phyloP scores from a whole-genome alignment of 202 grass and related monocot species.

The Musa balbisiana region DNA sequence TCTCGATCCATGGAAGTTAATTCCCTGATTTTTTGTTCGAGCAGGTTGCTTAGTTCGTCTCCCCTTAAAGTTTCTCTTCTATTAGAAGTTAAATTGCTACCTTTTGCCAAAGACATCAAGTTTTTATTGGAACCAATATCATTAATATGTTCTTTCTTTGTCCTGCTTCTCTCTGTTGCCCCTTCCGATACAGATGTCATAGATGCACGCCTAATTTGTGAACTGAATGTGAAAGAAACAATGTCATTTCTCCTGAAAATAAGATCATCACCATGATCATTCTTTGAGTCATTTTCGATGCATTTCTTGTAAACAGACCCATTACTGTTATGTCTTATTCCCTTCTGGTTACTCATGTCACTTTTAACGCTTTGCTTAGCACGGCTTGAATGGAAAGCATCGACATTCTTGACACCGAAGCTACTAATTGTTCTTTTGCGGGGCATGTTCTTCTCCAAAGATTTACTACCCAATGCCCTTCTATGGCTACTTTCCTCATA shows the following conservation, averaged over 20 bases:
- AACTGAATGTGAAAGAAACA: conserved; percentile 36
- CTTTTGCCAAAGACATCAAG: neutral
- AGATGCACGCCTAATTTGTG: conserved; percentile 18
- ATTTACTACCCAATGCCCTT: conserved; percentile 27
- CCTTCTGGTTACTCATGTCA: conserved; percentile 29
- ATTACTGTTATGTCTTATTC: conserved; percentile 13
- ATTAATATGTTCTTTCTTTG: neutral
- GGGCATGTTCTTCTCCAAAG: conserved; percentile 19
- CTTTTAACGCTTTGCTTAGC: conserved; percentile 18
- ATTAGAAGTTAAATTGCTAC: conserved; percentile 6
- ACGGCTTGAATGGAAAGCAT: neutral
- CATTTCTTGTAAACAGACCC: conserved; percentile 23
- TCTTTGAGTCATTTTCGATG: conserved; percentile 31
- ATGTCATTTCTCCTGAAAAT: conserved; percentile 24
- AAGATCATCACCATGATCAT: conserved; percentile 22
- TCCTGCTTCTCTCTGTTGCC: conserved; percentile 24
- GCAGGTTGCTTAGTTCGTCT: conserved; percentile 38
- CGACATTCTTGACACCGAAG: conserved; percentile 8
- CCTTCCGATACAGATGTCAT: conserved; percentile 22
- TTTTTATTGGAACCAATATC: neutral
- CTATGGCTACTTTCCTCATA: conserved; percentile 15
- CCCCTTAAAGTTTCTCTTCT: conserved; percentile 24
- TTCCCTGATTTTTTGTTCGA: conserved; percentile 51
- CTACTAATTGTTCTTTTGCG: conserved; percentile 37
- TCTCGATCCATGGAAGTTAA: conserved; percentile 38